Base-by-base conservation (phyloP, 306 rosid species). In the Prunus campanulata region DNA sequence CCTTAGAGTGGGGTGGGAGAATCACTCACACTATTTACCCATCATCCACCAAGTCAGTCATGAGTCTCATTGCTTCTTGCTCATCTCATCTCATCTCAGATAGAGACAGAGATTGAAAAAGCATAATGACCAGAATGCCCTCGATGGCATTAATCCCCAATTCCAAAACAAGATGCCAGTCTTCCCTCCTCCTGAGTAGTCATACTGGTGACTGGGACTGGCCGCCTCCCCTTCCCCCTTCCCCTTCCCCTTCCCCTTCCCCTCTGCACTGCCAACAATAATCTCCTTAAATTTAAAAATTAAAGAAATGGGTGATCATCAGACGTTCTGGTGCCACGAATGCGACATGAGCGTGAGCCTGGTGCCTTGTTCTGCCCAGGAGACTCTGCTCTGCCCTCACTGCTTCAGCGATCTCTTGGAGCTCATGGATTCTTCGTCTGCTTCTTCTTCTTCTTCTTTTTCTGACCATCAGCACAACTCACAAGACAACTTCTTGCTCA, bases 301-400 rank as follows among this genome's bases (percentile, higher is more conserved):
- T 63, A 47, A 80, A 9, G 14, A 25, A 32, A 68, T 68, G 8
- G 24, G 1, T 49, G 47, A 52, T 11, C 65, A 32, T 9, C 89
- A 85, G 70, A 89, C 93, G 0, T 93, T 86, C 86, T 93, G 98
- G 98, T 93, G 98, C 81, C 98, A 93, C 71, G 93, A 89, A 74
- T 93, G 98, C 79, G 98, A 93, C 74, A 89, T 93, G 97, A 93
- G 98, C 66, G 91, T 93, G 9, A 80, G 90, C 25, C 83, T 93
- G 29, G 54, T 74, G 27, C 30, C 90, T 11, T 61, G 88, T 2
- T 49, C 83, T 18, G 10, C 85, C 3, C 68, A 88, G 66, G 51
- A 25, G 12, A 7, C 69, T 54, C 79, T 85, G 6, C 78, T 77
- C 25, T 92, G 97, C 70, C 98, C 96, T 0, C 90, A 85, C 56